Conservation (phyloP, 1,284 basidiomycete species). For the Ceratobasidium sp. region DNA sequence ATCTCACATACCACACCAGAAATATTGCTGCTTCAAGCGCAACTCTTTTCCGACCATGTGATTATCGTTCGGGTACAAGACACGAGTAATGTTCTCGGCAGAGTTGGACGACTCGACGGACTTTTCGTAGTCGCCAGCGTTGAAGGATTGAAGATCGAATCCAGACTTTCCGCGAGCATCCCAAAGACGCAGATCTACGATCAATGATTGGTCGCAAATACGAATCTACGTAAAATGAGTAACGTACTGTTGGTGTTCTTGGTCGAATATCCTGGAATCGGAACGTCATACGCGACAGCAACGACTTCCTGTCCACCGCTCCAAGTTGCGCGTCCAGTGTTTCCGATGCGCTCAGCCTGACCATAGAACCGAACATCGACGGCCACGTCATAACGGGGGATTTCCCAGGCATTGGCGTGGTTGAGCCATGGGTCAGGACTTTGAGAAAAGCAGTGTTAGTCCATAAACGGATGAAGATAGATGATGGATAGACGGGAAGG, state of each 20-base stretch:
- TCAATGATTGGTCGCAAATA: neutral
- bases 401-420: constrained; percentile 85
- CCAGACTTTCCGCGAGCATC: constrained; percentile 88
- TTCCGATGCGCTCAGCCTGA: constrained; percentile 69
- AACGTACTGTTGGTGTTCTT: constrained; percentile 75
- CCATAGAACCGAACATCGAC: constrained; percentile 89
- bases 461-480: neutral
- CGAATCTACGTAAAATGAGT: neutral
- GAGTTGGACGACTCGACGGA: constrained; percentile 85
- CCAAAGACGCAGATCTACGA: constrained; percentile 61
- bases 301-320: constrained; percentile 89
- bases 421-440: constrained; percentile 89
- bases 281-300: constrained; percentile 88
- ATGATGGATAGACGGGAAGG: neutral
- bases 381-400: constrained; percentile 81
- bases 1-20: constrained; percentile 62
- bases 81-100: constrained; percentile 89
- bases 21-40: constrained; percentile 93
- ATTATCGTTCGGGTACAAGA: constrained; percentile 86
- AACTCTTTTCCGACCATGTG: constrained; percentile 83
- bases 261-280: constrained; percentile 85
- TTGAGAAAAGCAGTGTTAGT: constrained; percentile 2
- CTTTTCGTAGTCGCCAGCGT: constrained; percentile 88
- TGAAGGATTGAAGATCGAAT: constrained; percentile 92
- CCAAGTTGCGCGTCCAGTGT: constrained; percentile 70